Base-by-base conservation (phyloP, 352 stramenopile genomes). In the Phytophthora capsici region DNA sequence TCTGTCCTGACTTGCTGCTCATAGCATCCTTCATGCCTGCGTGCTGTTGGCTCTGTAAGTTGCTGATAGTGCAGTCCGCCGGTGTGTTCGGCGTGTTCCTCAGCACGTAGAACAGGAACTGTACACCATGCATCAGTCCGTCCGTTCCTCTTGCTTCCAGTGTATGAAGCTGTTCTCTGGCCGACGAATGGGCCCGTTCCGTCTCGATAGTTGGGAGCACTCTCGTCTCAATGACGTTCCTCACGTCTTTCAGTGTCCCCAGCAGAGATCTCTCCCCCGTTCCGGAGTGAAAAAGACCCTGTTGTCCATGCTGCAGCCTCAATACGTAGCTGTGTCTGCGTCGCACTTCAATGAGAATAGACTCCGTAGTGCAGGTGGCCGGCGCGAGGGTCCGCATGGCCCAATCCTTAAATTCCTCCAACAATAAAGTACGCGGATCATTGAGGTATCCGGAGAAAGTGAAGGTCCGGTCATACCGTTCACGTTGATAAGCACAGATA, bases 361-460 rank as follows among this genome's bases (percentile, higher is more conserved):
- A 81, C 59, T 95, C 86, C 1, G 82, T 93, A 8, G 84, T 95
- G 47, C 84, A 95, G 0, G 83, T 80, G 14, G 86, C 86, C 0
- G 81, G 73, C 17, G 83, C 86, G 19, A 95, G 79, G 41, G 85
- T 88, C 2, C 86, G 82, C 81, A 95, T 91, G 20, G 84, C 79
- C 86, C 86, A 95, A 63, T 91, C 82, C 61, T 95, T 95, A 44
- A 95, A 91, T 53, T 95, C 86, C 44, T 95, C 86, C 0, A 95
- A 78, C n/a, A 95, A 36, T 37, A 95, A 50, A 25, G 83, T 95
- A 4, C 86, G 81, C 19, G 86, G 86, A 57, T 95, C 86, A 41
- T 95, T 93, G 49, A 95, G 63, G 54, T 95, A 95, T n/a, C 82
- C 81, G 2, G 80, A 84, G 48, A 92, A 89, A 5, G 77, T 74